Percentiles rank a stretch among this genome's conserved stretches.
phyloP scores from a whole-genome alignment of 257 asterid genomes.

The Verbascum thapsus region DNA sequence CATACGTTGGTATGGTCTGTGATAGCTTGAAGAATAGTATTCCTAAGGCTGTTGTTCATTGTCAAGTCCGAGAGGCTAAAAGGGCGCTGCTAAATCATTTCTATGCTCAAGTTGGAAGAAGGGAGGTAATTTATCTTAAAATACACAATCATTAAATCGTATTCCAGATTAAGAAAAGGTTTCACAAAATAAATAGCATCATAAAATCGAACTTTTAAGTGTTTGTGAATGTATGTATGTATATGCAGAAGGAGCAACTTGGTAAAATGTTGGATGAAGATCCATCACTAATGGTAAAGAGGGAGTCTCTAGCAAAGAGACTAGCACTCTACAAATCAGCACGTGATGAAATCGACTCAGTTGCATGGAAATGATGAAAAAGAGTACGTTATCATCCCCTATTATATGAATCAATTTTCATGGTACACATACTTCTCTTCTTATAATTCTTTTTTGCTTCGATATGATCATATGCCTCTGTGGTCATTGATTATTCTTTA shows the following conservation, averaged over 20 bases:
- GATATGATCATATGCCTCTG: conserved; percentile 6
- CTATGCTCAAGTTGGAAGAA: conserved; percentile 86
- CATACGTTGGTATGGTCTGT: conserved; percentile 80
- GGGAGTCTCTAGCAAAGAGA: conserved; percentile 82
- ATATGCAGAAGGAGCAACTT: conserved; percentile 81
- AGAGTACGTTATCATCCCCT: not conserved
- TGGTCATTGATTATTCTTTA: conserved; percentile 1
- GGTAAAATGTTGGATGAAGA: conserved; percentile 96
- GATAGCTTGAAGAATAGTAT: conserved; percentile 76
- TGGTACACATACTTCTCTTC: conserved; percentile 17
- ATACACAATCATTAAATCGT: not conserved
- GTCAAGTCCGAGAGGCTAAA: conserved; percentile 95
- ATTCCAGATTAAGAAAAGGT: not conserved
- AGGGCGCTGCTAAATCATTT: conserved; percentile 68
- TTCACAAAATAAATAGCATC: conserved; percentile 8
- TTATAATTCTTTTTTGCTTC: conserved; percentile 12
- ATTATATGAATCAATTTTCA: not conserved
- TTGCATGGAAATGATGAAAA: conserved; percentile 83
- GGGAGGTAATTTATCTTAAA: conserved; percentile 63
- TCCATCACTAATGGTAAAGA: conserved; percentile 85
- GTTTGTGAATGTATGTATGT: conserved; percentile 25
- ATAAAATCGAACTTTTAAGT: conserved; percentile 1
- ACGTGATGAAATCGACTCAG: conserved; percentile 93
- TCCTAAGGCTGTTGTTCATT: conserved; percentile 97
- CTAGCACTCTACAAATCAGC: conserved; percentile 93